These are phyloP conservation scores for Holtermannia corniformis DNA, from an alignment of 768 basidiomycete species.

Conservation along the genomic window DNA sequence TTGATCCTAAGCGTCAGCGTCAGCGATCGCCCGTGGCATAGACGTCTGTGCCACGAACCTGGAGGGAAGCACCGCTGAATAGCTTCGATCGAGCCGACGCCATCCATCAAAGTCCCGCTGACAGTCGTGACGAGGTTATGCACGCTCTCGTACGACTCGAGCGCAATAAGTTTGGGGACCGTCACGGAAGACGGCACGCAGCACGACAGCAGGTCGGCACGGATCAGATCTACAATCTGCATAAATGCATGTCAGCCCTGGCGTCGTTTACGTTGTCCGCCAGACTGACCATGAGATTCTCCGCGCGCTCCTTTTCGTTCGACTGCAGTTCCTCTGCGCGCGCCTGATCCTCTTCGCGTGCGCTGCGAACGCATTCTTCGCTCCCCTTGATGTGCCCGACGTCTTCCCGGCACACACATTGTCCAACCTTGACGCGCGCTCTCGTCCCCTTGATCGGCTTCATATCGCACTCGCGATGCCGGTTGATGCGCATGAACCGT, in stretches of 20 bases:
- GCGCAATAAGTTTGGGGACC: conserved; percentile 72
- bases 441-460: conserved; percentile 93
- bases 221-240: conserved; percentile 82
- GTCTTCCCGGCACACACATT: conserved; percentile 46
- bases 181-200: conserved; percentile 65
- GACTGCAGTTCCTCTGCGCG: conserved; percentile 31
- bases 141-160: conserved; percentile 88
- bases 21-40: too few relatives aligned
- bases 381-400: conserved; percentile 48
- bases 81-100: conserved; percentile 61
- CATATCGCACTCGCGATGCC: conserved; percentile 65
- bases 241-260: not conserved
- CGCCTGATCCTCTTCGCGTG: conserved; percentile 17
- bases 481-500: conserved; percentile 72
- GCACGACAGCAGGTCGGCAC: conserved; percentile 78
- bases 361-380: conserved; percentile 44
- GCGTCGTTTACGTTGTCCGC: not conserved
- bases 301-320: conserved; percentile 76
- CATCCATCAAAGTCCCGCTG: conserved; percentile 52
- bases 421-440: conserved; percentile 42
- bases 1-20: conserved; percentile 55
- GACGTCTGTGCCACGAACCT: conserved; percentile 46
- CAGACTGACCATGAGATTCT: conserved; percentile 69
- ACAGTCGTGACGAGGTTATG: conserved; percentile 95
- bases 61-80: conserved; percentile 73